Percentiles rank a stretch among this genome's conserved stretches.
phyloP scores from a whole-genome alignment of 2,329 filamentous ascomycete species.

The Calonectria pauciramosa region DNA sequence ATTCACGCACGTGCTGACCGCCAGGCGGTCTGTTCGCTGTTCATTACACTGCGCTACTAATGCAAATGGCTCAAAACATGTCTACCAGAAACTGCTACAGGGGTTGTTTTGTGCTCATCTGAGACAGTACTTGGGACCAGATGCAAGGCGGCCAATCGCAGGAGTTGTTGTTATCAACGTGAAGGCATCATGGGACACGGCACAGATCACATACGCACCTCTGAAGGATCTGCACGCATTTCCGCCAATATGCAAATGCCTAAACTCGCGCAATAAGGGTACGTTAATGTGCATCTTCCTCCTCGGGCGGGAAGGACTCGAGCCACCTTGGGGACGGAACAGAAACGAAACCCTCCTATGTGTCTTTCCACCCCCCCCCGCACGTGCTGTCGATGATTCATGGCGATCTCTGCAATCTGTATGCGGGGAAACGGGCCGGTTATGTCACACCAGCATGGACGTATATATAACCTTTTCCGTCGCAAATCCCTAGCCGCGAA shows the following conservation, averaged over 20 bases:
- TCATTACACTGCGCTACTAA: neutral
- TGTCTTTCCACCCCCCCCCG: neutral
- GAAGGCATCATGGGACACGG: conserved; percentile 2
- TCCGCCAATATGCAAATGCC: neutral
- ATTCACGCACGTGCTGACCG: neutral
- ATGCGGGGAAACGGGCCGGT: neutral
- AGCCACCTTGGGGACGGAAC: neutral
- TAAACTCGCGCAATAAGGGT: neutral
- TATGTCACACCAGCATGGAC: neutral
- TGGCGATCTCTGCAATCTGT: neutral
- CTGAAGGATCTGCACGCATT: neutral
- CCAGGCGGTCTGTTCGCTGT: neutral
- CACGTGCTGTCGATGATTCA: neutral
- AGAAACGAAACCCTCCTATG: neutral
- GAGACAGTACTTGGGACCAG: neutral
- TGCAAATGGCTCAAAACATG: neutral
- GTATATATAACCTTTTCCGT: neutral
- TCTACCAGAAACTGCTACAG: conserved; percentile 3
- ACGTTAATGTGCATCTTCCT: neutral
- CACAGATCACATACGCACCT: conserved; percentile 3
- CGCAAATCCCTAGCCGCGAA: neutral
- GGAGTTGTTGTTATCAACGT: neutral
- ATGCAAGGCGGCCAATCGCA: neutral
- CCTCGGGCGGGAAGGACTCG: neutral
- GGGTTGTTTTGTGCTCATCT: neutral